Evolutionary conservation across 1,284 basidiomycete species (phyloP).

Genomic region (Trametes polyzona): DNA sequence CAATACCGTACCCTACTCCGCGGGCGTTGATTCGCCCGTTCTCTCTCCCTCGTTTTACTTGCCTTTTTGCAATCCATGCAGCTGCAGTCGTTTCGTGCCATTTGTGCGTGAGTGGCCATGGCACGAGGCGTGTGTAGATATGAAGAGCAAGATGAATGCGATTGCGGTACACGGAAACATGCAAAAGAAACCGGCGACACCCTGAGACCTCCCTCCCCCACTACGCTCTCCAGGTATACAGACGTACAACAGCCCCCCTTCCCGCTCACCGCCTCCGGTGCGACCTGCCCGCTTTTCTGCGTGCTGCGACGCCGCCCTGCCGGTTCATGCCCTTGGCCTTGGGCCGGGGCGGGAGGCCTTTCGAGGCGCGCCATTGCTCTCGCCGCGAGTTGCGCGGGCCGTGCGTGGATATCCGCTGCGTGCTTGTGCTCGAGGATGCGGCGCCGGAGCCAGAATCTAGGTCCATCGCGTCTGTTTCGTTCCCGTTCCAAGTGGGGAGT

Average conservation of each 20-base stretch:
- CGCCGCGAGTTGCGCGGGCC: slow-evolving; percentile 70
- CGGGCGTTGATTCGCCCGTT: slow-evolving; percentile 13
- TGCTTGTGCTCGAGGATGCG: slow-evolving; percentile 22
- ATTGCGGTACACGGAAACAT: not conserved
- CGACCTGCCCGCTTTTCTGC: slow-evolving; percentile 67
- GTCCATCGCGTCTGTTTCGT: slow-evolving; percentile 57
- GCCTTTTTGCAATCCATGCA: slow-evolving; percentile 19
- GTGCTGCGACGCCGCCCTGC: slow-evolving; percentile 62
- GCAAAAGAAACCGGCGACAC: not conserved
- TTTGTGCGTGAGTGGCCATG: not conserved
- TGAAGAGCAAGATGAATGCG: not conserved
- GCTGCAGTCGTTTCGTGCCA: slow-evolving; percentile 9
- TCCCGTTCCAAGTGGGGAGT: not conserved
- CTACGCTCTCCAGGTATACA: not conserved
- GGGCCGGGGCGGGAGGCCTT: slow-evolving; percentile 61
- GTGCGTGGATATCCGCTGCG: slow-evolving; percentile 68
- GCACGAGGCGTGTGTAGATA: not conserved
- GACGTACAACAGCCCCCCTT: not conserved
- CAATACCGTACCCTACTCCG: not conserved
- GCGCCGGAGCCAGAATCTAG: slow-evolving; percentile 49
- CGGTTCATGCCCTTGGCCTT: slow-evolving; percentile 62
- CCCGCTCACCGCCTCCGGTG: slow-evolving; percentile 63
- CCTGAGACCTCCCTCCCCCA: not conserved
- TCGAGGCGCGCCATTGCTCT: slow-evolving; percentile 76
- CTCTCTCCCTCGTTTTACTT: slow-evolving; percentile 12